Conservation (phyloP, 2,329 filamentous ascomycete species). For the Colletotrichum magnum region DNA sequence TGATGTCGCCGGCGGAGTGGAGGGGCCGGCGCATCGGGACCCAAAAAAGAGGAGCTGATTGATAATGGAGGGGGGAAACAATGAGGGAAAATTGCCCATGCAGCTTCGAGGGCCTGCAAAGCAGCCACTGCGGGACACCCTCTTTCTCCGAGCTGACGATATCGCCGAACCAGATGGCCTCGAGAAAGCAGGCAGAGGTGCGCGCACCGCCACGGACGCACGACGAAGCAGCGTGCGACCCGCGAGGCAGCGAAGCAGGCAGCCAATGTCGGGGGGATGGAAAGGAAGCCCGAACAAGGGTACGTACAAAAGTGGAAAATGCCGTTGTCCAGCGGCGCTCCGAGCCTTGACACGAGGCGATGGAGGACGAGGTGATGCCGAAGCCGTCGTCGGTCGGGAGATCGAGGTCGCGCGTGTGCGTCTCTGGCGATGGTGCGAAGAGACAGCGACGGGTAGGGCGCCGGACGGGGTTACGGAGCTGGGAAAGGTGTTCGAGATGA, state of each 20-base stretch:
- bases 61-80: slow-evolving; percentile 30
- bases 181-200: not conserved
- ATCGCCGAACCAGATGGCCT: no score
- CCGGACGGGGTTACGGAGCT: not conserved
- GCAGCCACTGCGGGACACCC: not conserved
- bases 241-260: slow-evolving; percentile 28
- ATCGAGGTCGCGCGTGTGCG: not conserved
- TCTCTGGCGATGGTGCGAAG: slow-evolving; percentile 2
- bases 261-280: slow-evolving; percentile 8
- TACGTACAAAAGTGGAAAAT: slow-evolving; percentile 39
- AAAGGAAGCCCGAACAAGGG: slow-evolving; percentile 14
- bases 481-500: slow-evolving; percentile 6
- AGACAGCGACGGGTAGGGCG: not conserved
- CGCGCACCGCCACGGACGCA: slow-evolving; percentile 6
- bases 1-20: slow-evolving; percentile 37
- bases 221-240: not conserved
- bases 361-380: slow-evolving; percentile 21
- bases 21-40: slow-evolving; percentile 39
- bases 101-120: slow-evolving; percentile 8
- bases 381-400: slow-evolving; percentile 21
- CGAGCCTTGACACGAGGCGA: slow-evolving; percentile 3
- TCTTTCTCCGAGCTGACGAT: not conserved
- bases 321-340: slow-evolving; percentile 23
- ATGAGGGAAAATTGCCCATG: slow-evolving; percentile 32
- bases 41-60: slow-evolving; percentile 40